Conservation (phyloP, 371 early-diverging fungal species). For the Furculomyces boomerangus region DNA sequence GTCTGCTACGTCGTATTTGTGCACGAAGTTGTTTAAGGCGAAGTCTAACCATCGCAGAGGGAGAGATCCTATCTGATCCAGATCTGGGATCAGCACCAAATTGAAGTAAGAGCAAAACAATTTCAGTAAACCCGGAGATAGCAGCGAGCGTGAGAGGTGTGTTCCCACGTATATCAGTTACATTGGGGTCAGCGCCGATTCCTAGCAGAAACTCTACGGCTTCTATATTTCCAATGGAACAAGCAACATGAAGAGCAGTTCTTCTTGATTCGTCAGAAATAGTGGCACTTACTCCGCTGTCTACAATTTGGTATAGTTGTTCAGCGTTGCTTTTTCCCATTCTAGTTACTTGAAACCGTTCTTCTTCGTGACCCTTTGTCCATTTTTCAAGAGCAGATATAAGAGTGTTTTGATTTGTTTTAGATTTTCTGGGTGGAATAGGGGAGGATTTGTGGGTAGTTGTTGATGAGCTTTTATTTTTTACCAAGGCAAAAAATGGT, state of each 20-base stretch:
- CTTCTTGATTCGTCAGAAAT: conserved; percentile 7
- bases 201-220: conserved; percentile 28
- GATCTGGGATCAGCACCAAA: conserved; percentile 19
- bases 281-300: conserved; percentile 6
- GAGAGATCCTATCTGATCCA: conserved; percentile 11
- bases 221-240: conserved; percentile 22
- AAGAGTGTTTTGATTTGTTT: not conserved
- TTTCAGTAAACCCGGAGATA: conserved; percentile 8
- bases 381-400: not conserved
- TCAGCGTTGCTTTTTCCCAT: conserved; percentile 14
- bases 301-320: conserved; percentile 6
- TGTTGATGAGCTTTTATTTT: no score
- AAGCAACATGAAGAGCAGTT: conserved; percentile 31
- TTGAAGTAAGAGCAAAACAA: conserved; percentile 12
- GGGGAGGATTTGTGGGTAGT: no score
- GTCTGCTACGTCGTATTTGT: conserved; percentile 6
- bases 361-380: not conserved
- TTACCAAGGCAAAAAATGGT: no score
- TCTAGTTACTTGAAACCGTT: conserved; percentile 1
- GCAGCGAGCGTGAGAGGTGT: conserved; percentile 19
- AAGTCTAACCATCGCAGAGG: conserved; percentile 17
- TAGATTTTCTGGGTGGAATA: no score
- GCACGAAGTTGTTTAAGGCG: conserved; percentile 13
- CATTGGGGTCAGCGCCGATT: conserved; percentile 26
- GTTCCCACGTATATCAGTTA: conserved; percentile 15